Base-by-base conservation (phyloP, 177 flowering plant genomes). In the Vitis hybrid region DNA sequence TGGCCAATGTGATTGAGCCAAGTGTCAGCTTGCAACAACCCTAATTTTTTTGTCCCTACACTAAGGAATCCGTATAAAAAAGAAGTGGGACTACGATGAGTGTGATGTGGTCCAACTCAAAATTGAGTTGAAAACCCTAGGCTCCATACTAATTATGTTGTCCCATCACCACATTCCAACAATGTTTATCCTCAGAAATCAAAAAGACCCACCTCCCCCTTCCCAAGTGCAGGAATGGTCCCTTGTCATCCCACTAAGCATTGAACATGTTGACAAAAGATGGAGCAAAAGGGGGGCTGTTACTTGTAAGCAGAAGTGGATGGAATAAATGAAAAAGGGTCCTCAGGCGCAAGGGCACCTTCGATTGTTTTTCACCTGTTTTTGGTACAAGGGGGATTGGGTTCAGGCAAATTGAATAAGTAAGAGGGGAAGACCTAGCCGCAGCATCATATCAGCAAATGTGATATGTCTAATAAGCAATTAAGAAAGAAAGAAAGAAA, bases 111-210 rank as follows among this genome's bases (percentile, higher is more conserved):
- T 76, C 72, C 75, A 68, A 70, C 64, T 72, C 57, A 49, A 65
- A 69, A 58, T 51, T 10, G 55, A 71, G 74, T 63, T 65, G 56
- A 62, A 78, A 59, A 15, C 55, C 51, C 10, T 10, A 59, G 69
- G 68, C 74, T 75, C 76, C 66, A 77, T 68, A 50, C 52, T 76
- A 76, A 80, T 80, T 64, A 78, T 80, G 63, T 58, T 78, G 83
- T 78, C 82, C 74, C 77, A 67, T 78, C 80, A 75, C 64, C 80
- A 70, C 77, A 77, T 74, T 80, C 73, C 77, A 73, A 65, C 60
- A 57, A 72, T 67, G 58, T 75, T 63, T 67, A 72, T 76, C 66
- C 61, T 64, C 60, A 67, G 70, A 64, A 48, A 68, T 9, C 5
- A 31, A 18, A 26, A 51, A 50, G 66, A 55, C 74, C 75, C 72